These are phyloP conservation scores for Paralagenidium karlingii DNA, from an alignment of 352 stramenopile genomes.

Conservation along the genomic window DNA sequence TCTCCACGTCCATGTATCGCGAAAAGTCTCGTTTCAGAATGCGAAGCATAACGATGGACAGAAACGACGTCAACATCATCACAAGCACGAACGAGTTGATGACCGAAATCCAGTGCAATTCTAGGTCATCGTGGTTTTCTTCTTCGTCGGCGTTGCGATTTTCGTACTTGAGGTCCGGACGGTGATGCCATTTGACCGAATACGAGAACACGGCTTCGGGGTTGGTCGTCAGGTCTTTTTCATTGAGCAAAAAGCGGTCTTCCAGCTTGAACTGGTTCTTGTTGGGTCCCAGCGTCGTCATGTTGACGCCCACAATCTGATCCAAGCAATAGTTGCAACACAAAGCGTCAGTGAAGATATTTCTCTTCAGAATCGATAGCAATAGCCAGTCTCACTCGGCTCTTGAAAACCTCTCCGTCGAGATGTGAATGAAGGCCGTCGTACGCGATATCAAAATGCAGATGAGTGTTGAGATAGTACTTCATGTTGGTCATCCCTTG, in stretches of 20 bases:
- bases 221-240: slow-evolving; percentile 19
- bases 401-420: slow-evolving; percentile 77
- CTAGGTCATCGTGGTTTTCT: slow-evolving; percentile 31
- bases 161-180: slow-evolving; percentile 77
- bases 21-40: slow-evolving; percentile 98
- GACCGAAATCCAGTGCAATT: slow-evolving; percentile 97
- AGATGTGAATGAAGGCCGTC: too few species aligned
- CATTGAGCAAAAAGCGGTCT: slow-evolving; percentile 40
- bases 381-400: slow-evolving; percentile 21
- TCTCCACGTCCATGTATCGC: slow-evolving; percentile 93
- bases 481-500: slow-evolving; percentile 48
- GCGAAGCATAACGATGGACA: slow-evolving; percentile 94
- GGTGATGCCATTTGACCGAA: slow-evolving; percentile 91
- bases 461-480: slow-evolving; percentile 93
- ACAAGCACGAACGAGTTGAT: slow-evolving; percentile 98
- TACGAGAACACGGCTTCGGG: slow-evolving; percentile 88
- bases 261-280: slow-evolving; percentile 38
- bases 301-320: slow-evolving; percentile 60
- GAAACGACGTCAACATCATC: slow-evolving; percentile 92
- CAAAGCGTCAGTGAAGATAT: neutral
- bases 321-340: neutral
- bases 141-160: slow-evolving; percentile 82
- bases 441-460: slow-evolving; percentile 93
- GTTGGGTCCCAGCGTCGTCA: slow-evolving; percentile 44
- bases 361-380: neutral